Evolutionary conservation across 306 rosid species (phyloP), one percentile per base, ranked within the genome.

Genomic region (Citrullus mucosospermus): DNA sequence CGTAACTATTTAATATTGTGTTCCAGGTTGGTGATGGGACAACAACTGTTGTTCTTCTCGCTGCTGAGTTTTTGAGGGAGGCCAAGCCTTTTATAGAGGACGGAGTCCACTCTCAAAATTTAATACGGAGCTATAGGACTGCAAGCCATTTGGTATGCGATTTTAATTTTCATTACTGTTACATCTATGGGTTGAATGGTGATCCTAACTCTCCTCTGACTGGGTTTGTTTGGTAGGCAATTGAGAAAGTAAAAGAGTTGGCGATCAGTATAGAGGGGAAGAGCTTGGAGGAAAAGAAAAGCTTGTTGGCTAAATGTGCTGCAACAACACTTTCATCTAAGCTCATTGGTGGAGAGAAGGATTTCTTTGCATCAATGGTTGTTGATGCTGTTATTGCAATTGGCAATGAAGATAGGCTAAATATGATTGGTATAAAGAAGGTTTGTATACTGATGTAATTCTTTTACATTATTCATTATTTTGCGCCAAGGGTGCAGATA

Each of bases 381-480:
- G 99, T 96, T 48, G 96, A 96, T 86, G 85, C 99, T 25, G 99
- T 96, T 54, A 84, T 92, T 86, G 90, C 98, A 6, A 96, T 96
- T 78, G 98, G 97, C 38, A 10, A 81, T 77, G 98, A 96, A 6
- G 99, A 96, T 80, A 92, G 99, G 79, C 85, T 96, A 68, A 96
- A 88, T 84, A 96, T 96, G 99, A 96, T 96, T 83, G 99, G 99
- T 63, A 91, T 96, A 75, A 96, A 96, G 90, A 96, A 96, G 99
- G 99, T 91, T 81, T 15, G 44, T 38, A 39, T 18, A 13, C 22
- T 56, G 8, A n/a, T 30, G 11, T 57, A 36, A 2, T 57, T 55
- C 50, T 34, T 38, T 38, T 57, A 15, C 39, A 28, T 57, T 76
- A 20, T 58, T 76, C 10, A 1, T 75, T 55, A 54, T 76, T 39